Base-by-base conservation (phyloP, 208 protist genomes). In the Spongospora subterranea region DNA sequence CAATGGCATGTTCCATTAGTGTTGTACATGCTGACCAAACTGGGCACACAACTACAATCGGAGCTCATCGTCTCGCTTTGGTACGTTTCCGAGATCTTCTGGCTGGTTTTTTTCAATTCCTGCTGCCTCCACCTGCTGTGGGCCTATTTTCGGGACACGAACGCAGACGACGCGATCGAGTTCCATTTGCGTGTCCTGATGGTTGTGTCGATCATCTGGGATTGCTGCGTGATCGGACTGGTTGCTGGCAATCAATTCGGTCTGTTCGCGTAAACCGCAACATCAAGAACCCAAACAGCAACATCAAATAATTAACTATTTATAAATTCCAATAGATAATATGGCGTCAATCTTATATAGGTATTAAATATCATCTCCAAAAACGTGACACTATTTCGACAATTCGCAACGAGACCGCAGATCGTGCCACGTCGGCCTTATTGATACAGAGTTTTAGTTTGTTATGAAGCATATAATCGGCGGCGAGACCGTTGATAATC, bases 1-100 rank as follows among this genome's bases (percentile, higher is more conserved):
- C 71, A 82, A 82, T 82, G 71, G 71, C 71, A 82, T n/a, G 71
- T 82, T n/a, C 71, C 71, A n/a, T 82, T 82, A 43, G 40, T 82
- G 17, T n/a, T 82, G 71, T 82, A 82, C 71, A 43, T 43, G 35
- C 71, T 82, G 71, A 45, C 71, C 35, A 45, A 45, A n/a, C n/a
- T 82, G 71, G 35, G 40, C 6, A 82, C 40, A 6, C 71, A 82
- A 13, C 6, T 45, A n/a, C 17, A 35, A 43, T 82, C 71, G 35
- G 40, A 6, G 13, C 35, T n/a, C n/a, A 82, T 82, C 71, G 71
- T 6, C 17, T 35, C 17, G 35, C 40, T 82, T 43, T 35, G 71
- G 71, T 82, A 45, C n/a, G 6, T n/a, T 6, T 82, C 71, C 71
- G 71, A 82, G 71, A 6, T 82, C 13, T 82, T 82, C 71, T 82